Percentiles rank a stretch among this genome's conserved stretches.
Evolutionary conservation across 2,329 filamentous ascomycete genomes (phyloP).

Genomic region (Aurifilum marmelostoma): DNA sequence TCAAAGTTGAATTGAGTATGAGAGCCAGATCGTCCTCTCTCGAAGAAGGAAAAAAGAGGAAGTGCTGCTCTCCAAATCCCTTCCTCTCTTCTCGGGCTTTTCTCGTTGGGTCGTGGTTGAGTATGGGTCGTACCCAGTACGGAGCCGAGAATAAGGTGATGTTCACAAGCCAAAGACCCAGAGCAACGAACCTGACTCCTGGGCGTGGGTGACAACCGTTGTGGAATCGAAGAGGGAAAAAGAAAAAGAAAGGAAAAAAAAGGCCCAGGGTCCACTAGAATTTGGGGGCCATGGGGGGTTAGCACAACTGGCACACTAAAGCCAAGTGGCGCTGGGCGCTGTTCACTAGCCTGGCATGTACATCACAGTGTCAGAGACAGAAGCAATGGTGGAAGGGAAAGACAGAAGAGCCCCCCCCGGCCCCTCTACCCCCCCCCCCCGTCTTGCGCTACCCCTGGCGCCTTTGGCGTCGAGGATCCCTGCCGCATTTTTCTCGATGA

Average conservation of each 20-base stretch:
- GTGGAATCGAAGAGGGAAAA: not conserved
- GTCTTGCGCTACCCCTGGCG: not conserved
- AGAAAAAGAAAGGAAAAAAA: too few relatives aligned
- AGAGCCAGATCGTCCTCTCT: not conserved
- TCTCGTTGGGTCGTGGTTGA: not conserved
- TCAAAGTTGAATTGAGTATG: too few relatives aligned
- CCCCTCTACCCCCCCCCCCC: too few relatives aligned
- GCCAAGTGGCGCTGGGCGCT: not conserved
- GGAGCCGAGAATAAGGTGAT: constrained; percentile 4
- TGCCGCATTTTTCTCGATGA: constrained; percentile 22
- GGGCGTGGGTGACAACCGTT: constrained; percentile 4
- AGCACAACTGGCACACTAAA: not conserved
- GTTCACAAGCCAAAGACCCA: constrained; percentile 16
- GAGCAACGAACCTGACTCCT: not conserved
- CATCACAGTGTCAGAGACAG: not conserved
- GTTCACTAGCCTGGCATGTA: not conserved
- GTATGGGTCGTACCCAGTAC: not conserved
- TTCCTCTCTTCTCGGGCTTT: not conserved
- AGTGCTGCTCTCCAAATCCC: not conserved
- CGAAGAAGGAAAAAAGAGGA: not conserved
- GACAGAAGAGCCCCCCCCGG: not conserved
- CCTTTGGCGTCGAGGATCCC: not conserved
- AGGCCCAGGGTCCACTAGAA: not conserved
- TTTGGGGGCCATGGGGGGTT: not conserved
- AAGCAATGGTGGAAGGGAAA: not conserved